These are phyloP conservation scores for Macrophomina pseudophaseolina DNA, from an alignment of 2,329 filamentous ascomycete genomes.

Conservation along the genomic window DNA sequence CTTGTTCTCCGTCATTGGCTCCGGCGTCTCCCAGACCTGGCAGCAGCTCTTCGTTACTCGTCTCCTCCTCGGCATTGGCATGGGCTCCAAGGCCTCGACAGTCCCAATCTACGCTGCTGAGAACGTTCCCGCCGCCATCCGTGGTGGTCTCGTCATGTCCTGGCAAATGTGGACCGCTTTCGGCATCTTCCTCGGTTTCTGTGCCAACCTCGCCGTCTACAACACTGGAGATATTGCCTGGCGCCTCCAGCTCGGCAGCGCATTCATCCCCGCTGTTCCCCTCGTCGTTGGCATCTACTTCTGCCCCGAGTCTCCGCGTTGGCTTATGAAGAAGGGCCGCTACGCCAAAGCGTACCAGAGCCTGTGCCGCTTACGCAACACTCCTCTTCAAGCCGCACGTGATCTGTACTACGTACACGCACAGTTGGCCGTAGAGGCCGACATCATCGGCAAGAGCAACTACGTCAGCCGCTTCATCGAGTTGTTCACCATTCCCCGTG, in stretches of 20 bases:
- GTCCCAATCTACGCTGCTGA: constrained; percentile 51
- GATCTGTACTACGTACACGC: constrained; percentile 51
- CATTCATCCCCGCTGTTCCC: constrained; percentile 47
- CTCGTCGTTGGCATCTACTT: constrained; percentile 48
- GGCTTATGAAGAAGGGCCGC: constrained; percentile 49
- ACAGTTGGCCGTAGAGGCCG: constrained; percentile 42
- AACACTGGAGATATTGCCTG: constrained; percentile 43
- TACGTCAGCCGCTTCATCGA: constrained; percentile 55
- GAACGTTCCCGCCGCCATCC: constrained; percentile 44
- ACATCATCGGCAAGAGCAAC: constrained; percentile 43
- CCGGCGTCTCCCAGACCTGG: constrained; percentile 45
- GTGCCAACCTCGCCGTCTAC: constrained; percentile 48
- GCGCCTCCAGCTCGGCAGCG: constrained; percentile 47
- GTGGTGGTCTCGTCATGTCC: constrained; percentile 52
- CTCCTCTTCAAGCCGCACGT: constrained; percentile 48
- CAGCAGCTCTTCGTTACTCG: constrained; percentile 47
- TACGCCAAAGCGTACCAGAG: constrained; percentile 47
- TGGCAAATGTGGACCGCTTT: constrained; percentile 54
- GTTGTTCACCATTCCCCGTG: constrained; percentile 70
- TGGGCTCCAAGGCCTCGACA: constrained; percentile 53
- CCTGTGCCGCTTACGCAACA: constrained; percentile 46
- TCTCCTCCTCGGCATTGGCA: constrained; percentile 46
- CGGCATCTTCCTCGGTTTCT: constrained; percentile 53
- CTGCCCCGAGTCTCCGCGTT: constrained; percentile 48
- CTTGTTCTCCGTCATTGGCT: constrained; percentile 43